Percentiles rank a stretch among this genome's conserved stretches.
These are phyloP conservation scores for Sonneratia alba DNA, from an alignment of 345 rosid species.

Conservation along the genomic window DNA sequence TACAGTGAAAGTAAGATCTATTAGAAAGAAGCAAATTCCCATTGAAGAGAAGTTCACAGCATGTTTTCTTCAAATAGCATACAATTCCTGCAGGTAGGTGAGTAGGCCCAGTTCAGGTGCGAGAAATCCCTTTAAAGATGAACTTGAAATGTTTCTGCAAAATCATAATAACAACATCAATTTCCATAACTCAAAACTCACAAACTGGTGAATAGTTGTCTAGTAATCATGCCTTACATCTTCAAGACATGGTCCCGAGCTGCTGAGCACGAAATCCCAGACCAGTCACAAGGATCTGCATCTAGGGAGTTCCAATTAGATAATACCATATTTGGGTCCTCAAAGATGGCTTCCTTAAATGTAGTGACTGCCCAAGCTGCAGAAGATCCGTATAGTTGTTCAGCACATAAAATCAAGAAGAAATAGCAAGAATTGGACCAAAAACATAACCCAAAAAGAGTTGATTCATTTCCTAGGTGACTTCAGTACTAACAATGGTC, in stretches of 20 bases:
- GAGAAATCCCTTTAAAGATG: conserved; percentile 71
- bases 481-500: background rate
- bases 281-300: conserved; percentile 87
- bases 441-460: background rate
- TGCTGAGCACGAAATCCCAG: conserved; percentile 49
- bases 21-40: background rate
- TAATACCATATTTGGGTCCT: conserved; percentile 70
- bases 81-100: conserved; percentile 70
- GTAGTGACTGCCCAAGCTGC: conserved; percentile 59
- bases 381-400: background rate
- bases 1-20: conserved; percentile 9
- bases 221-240: conserved; percentile 43
- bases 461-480: background rate
- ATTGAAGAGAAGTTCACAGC: background rate
- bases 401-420: conserved; percentile 5
- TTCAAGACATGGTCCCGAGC: conserved; percentile 60
- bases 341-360: conserved; percentile 82
- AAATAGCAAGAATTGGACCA: background rate
- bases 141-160: conserved; percentile 68
- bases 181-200: background rate
- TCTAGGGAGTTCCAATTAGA: conserved; percentile 75
- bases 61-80: conserved; percentile 11
- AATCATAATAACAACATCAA: background rate
- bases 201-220: background rate
- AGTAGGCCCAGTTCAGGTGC: conserved; percentile 73